phyloP scores from a whole-genome alignment of 1,139 yeast genomes.

The Yamadazyma triangularis region DNA sequence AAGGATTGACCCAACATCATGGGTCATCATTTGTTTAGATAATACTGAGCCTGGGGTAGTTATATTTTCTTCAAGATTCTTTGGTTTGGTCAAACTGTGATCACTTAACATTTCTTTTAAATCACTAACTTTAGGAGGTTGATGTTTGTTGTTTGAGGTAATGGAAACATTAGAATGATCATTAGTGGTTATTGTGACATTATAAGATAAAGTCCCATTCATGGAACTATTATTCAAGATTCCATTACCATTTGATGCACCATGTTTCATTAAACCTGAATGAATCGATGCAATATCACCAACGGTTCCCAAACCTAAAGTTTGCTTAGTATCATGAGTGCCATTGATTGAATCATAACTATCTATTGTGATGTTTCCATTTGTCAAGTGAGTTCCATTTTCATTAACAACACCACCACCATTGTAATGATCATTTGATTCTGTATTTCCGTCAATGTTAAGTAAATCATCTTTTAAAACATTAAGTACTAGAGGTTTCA shows the following conservation, averaged over 20 bases:
- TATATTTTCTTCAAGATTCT: slow-evolving; percentile 4
- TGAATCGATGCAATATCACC: slow-evolving; percentile 42
- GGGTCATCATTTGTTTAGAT: slow-evolving; percentile 27
- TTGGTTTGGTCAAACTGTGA: slow-evolving; percentile 8
- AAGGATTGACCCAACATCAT: slow-evolving; percentile 34
- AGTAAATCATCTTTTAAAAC: slow-evolving; percentile 6
- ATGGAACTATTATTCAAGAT: neutral
- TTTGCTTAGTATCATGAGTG: slow-evolving; percentile 6
- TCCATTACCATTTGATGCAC: slow-evolving; percentile 2
- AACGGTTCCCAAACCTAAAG: slow-evolving; percentile 37
- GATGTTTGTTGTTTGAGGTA: slow-evolving; percentile 15
- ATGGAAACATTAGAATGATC: slow-evolving; percentile 21
- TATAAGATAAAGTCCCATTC: neutral
- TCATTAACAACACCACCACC: slow-evolving; percentile 1
- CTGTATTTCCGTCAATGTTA: slow-evolving; percentile 3
- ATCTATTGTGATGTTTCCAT: slow-evolving; percentile 4
- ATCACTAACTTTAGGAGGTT: slow-evolving; percentile 43
- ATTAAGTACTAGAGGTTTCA: slow-evolving; percentile 20
- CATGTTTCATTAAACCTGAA: slow-evolving; percentile 24
- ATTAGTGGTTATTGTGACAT: slow-evolving; percentile 5
- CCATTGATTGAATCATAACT: slow-evolving; percentile 1
- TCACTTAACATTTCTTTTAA: slow-evolving; percentile 31
- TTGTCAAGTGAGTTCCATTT: too few relatives aligned
- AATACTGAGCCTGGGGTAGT: slow-evolving; percentile 27
- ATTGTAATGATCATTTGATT: slow-evolving; percentile 6